Evolutionary conservation across 164 flowering plant genomes (phyloP).

Genomic region (Santalum album): DNA sequence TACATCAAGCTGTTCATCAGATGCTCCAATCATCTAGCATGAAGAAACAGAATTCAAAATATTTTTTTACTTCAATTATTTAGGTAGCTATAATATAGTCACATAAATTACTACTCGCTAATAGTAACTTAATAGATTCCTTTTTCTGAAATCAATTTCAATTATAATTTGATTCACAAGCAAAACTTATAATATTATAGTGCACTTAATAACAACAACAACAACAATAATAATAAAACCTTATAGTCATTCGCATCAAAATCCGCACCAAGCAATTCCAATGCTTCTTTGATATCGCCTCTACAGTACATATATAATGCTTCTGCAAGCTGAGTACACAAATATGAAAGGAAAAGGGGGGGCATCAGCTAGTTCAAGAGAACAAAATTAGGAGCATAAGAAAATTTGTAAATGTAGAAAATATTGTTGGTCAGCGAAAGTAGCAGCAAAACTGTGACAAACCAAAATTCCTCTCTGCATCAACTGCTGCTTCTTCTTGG

Average conservation of each 20-base stretch:
- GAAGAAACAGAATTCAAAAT: not conserved
- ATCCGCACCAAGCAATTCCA: conserved; percentile 58
- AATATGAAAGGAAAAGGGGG: no score
- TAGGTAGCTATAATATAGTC: no score
- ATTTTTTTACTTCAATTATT: not conserved
- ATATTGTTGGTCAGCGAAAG: no score
- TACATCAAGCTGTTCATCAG: conserved; percentile 85
- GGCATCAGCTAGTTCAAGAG: no score
- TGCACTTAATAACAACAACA: not conserved
- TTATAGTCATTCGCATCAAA: conserved; percentile 60
- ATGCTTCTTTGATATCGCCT: conserved; percentile 39
- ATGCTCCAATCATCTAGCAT: conserved; percentile 70
- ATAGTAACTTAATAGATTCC: no score
- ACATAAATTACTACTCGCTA: no score
- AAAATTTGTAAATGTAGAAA: no score
- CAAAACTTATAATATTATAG: no score
- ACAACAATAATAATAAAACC: conserved; percentile 24
- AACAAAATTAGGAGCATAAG: no score
- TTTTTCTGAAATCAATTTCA: no score
- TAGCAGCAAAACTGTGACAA: no score
- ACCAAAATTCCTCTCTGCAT: conserved; percentile 68
- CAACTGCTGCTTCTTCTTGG: conserved; percentile 44
- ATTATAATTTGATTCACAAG: no score
- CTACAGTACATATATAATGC: conserved; percentile 62
- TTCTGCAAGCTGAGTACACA: conserved; percentile 66